Evolutionary conservation across 352 stramenopile species (phyloP), one percentile per base, ranked within the genome.

Genomic region (Phytophthora podocarpi): DNA sequence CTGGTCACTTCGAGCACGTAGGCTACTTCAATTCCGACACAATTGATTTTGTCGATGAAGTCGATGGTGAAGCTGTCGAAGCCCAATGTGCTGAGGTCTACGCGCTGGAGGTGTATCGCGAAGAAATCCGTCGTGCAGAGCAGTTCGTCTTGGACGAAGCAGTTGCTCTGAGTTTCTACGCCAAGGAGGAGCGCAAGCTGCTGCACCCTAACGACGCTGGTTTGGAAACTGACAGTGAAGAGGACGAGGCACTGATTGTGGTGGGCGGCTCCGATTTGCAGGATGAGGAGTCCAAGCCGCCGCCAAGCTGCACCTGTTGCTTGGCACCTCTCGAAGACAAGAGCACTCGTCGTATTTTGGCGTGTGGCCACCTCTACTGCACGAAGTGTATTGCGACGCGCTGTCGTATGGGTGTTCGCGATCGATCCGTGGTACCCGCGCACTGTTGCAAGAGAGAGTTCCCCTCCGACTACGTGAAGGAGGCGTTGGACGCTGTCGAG

Each of bases 371-470:
- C 27, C 21, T 90, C 15, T 93, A 92, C 51, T 93, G 85, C 49
- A 51, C 41, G 2, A 39, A 64, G 4, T 92, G 85, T 42, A 71
- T 93, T 42, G 31, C 42, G 5, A 78, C 70, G 34, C 77, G 82
- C 15, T 84, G 74, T 59, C 66, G 74, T 18, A 86, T 88, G 70
- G 72, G 69, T 24, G 59, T 90, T 0, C 52, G 55, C 3, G 77
- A 93, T 51, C 78, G 84, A 8, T 68, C 70, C 23, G 67, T 89
- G 52, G 64, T 86, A 20, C 84, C 84, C 28, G 74, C 80, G 11
- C 82, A 87, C 48, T 93, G 82, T 71, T 93, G 82, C 69, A 80
- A 79, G 51, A 77, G 78, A 30, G 84, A 93, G 11, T 86, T 87
- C 24, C 84, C 84, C 0, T 50, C 45, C 15, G 82, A 93, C 13